phyloP scores from a whole-genome alignment of 306 rosid genomes.

The Ochetophila trinervis region DNA sequence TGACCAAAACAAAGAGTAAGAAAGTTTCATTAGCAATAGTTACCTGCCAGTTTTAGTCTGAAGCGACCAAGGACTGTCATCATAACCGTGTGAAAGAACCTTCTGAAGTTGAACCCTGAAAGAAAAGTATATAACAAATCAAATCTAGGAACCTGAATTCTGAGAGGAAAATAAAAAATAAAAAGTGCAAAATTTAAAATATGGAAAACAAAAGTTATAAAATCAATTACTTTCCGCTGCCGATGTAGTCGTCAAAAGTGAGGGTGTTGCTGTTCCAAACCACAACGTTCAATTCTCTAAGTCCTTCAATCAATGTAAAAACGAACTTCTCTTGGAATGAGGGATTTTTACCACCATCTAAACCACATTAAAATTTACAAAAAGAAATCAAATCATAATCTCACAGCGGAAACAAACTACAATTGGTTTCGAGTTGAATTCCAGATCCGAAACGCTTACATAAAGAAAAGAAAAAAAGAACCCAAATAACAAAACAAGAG shows the following conservation, averaged over 20 bases:
- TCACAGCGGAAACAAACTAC: background rate
- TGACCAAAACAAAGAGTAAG: background rate
- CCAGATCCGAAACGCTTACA: conserved; percentile 9
- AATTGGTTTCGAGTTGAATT: conserved; percentile 10
- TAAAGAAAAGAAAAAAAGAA: background rate
- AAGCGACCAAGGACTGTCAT: conserved; percentile 73
- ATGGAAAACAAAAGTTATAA: background rate
- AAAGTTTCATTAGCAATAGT: background rate
- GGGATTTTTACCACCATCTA: conserved; percentile 77
- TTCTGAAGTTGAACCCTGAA: conserved; percentile 63
- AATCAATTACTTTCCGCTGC: conserved; percentile 60
- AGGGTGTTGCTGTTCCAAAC: conserved; percentile 91
- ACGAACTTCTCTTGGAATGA: conserved; percentile 74
- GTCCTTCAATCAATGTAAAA: conserved; percentile 71
- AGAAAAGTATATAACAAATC: conserved; percentile 15
- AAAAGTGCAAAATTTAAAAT: background rate
- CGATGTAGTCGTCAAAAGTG: conserved; percentile 73
- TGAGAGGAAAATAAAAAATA: conserved; percentile 5
- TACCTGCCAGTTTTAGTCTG: conserved; percentile 85
- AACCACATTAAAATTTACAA: conserved; percentile 7
- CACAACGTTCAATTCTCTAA: conserved; percentile 54
- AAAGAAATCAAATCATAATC: background rate
- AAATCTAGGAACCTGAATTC: conserved; percentile 9
- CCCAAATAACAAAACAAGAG: background rate
- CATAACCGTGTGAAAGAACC: conserved; percentile 77